Conservation (phyloP, 345 rosid species). For the Arabis hirsuta region DNA sequence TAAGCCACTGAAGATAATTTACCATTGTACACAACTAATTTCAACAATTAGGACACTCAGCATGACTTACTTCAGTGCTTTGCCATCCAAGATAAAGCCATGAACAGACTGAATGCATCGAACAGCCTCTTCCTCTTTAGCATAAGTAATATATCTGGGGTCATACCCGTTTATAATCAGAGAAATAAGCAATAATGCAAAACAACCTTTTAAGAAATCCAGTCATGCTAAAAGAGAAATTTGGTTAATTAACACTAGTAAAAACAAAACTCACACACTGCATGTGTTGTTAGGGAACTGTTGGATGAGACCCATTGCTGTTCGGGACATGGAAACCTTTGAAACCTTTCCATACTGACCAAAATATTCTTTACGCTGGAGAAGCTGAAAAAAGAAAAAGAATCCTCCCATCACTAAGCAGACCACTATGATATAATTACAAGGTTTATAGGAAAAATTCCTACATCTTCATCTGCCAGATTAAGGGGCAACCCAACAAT, state of each 20-base stretch:
- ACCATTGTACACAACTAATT: constrained; percentile 1
- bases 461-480: constrained; percentile 91
- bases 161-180: background rate
- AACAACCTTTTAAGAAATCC: background rate
- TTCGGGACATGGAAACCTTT: constrained; percentile 93
- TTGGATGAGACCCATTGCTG: constrained; percentile 83
- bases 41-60: background rate
- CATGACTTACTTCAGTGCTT: constrained; percentile 59
- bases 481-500: constrained; percentile 88
- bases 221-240: constrained; percentile 13
- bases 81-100: constrained; percentile 87
- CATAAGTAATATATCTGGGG: constrained; percentile 77
- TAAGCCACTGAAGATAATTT: background rate
- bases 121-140: constrained; percentile 87
- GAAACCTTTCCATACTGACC: constrained; percentile 91
- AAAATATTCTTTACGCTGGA: constrained; percentile 76
- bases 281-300: constrained; percentile 90
- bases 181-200: constrained; percentile 14
- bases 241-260: constrained; percentile 7
- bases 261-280: constrained; percentile 69
- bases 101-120: constrained; percentile 92
- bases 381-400: constrained; percentile 55
- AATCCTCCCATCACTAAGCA: background rate
- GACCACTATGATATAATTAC: background rate
- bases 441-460: background rate